Evolutionary conservation across 345 rosid genomes (phyloP).

Genomic region (Kernera saxatilis): DNA sequence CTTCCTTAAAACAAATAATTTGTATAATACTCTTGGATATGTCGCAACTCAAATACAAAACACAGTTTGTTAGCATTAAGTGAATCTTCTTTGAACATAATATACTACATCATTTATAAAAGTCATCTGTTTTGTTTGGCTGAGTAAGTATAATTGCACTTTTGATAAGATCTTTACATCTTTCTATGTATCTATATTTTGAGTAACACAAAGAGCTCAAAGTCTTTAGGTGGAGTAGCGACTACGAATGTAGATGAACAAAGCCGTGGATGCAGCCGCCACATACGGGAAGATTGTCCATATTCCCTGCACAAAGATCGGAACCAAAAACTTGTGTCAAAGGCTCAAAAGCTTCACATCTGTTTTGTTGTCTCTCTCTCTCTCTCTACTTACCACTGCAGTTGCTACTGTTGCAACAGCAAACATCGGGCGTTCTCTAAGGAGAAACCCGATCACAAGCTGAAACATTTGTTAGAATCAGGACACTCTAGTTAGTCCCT

Average conservation of each 20-base stretch:
- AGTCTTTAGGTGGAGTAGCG: conserved; percentile 11
- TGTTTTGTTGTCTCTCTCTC: neutral
- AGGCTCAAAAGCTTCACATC: neutral
- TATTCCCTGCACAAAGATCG: conserved; percentile 46
- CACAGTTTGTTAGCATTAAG: neutral
- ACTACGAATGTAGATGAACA: conserved; percentile 40
- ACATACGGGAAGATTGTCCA: conserved; percentile 79
- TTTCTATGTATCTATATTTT: neutral
- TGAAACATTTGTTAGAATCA: conserved; percentile 29
- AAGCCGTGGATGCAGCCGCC: conserved; percentile 67
- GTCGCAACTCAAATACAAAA: neutral
- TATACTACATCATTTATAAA: neutral
- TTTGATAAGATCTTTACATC: neutral
- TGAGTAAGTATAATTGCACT: neutral
- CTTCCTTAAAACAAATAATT: neutral
- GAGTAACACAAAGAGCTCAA: neutral
- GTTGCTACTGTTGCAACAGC: conserved; percentile 80
- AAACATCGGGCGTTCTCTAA: conserved; percentile 68
- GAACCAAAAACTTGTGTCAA: neutral
- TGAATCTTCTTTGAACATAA: neutral
- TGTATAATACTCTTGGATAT: neutral
- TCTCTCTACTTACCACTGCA: conserved; percentile 50
- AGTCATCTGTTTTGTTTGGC: neutral
- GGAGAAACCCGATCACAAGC: conserved; percentile 66
- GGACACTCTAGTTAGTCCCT: neutral